A percentile compares a stretch with the other conserved stretches of the same genome.
phyloP scores from a whole-genome alignment of 2,329 filamentous ascomycete species.

The Mycosphaerella arachidis region DNA sequence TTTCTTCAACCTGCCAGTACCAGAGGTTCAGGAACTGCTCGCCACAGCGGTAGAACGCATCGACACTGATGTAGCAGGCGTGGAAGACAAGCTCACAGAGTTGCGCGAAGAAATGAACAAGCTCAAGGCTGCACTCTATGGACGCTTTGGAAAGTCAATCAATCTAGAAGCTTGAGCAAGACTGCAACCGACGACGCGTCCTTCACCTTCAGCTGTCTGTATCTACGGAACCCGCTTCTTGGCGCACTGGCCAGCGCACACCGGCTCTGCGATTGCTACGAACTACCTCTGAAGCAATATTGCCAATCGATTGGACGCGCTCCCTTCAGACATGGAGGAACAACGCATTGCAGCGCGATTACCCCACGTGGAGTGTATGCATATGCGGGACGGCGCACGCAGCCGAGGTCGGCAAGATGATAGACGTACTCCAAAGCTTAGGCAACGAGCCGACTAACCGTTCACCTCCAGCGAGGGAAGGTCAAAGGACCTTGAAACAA shows the following conservation, averaged over 20 bases:
- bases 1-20: constrained; percentile 80
- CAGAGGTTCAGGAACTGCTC: constrained; percentile 84
- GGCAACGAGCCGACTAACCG: constrained; percentile 2
- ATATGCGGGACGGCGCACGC: not conserved
- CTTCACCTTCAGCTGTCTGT: not conserved
- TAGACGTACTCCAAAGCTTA: not conserved
- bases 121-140: constrained; percentile 89
- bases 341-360: not conserved
- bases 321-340: not conserved
- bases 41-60: constrained; percentile 65
- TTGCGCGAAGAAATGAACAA: constrained; percentile 83
- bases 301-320: not conserved
- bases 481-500: not conserved
- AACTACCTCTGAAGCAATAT: too few species aligned
- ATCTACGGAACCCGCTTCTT: not conserved
- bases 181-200: not conserved
- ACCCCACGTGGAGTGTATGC: not conserved
- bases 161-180: constrained; percentile 71
- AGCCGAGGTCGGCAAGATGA: constrained; percentile 5
- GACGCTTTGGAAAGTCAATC: constrained; percentile 92
- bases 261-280: not conserved
- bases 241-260: not conserved
- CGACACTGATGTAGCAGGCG: constrained; percentile 66
- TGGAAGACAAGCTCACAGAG: constrained; percentile 71
- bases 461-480: not conserved